A percentile compares a stretch with the other conserved stretches of the same genome.
These are phyloP conservation scores for Aquilaria sinensis DNA, from an alignment of 345 rosid genomes.

Conservation along the genomic window DNA sequence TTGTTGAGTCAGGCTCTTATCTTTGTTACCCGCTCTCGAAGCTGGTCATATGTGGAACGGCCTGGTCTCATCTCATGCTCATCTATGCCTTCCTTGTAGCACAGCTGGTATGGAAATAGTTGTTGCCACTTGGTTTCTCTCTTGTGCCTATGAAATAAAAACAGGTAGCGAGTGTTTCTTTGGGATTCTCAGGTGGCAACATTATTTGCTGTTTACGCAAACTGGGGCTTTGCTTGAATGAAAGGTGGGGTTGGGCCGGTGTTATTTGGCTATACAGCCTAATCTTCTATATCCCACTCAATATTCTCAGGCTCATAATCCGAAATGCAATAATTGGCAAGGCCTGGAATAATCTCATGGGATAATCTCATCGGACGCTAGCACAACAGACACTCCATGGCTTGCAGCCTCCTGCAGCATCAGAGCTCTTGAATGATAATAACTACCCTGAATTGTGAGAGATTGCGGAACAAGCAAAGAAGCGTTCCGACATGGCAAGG, in stretches of 20 bases:
- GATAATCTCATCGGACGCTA: too few relatives aligned
- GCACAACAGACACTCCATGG: slow-evolving; percentile 92
- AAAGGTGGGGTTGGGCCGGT: slow-evolving; percentile 97
- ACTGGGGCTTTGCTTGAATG: slow-evolving; percentile 63
- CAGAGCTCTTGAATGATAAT: slow-evolving; percentile 47
- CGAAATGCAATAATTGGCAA: slow-evolving; percentile 67
- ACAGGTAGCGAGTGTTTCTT: slow-evolving; percentile 1
- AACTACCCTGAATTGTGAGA: slow-evolving; percentile 68
- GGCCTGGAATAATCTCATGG: slow-evolving; percentile 80
- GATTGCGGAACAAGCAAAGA: slow-evolving; percentile 88
- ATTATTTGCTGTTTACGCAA: slow-evolving; percentile 67
- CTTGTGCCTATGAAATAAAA: too few relatives aligned
- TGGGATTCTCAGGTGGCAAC: slow-evolving; percentile 58
- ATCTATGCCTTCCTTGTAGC: slow-evolving; percentile 56
- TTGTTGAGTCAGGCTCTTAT: slow-evolving; percentile 89
- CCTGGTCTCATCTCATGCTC: slow-evolving; percentile 67
- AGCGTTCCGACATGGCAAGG: slow-evolving; percentile 94
- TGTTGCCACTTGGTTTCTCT: not conserved
- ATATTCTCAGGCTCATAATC: slow-evolving; percentile 64
- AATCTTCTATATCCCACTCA: slow-evolving; percentile 69
- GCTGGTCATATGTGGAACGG: slow-evolving; percentile 88
- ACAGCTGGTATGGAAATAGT: slow-evolving; percentile 50
- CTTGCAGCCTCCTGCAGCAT: slow-evolving; percentile 43
- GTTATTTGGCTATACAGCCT: slow-evolving; percentile 87
- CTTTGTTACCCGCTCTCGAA: slow-evolving; percentile 90